Base-by-base conservation (phyloP, 768 basidiomycete genomes). In the Suillus bovinus region DNA sequence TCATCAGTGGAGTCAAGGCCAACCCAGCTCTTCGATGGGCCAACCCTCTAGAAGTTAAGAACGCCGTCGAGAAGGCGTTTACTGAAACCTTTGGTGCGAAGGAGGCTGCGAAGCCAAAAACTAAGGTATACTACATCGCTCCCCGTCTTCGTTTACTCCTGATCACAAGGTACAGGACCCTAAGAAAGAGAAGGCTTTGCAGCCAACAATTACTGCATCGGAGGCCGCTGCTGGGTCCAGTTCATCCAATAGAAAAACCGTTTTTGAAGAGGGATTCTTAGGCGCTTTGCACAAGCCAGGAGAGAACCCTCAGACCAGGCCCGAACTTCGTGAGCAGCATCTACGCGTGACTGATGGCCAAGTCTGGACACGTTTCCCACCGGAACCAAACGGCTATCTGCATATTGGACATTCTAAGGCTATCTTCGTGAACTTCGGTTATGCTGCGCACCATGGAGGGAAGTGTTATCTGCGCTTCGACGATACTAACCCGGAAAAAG, bases 351-450 rank as follows among this genome's bases (percentile, higher is more conserved):
- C 97, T 0, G 84, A 83, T 16, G 93, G 94, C 9, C 79, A 84
- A 56, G 96, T 99, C 5, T 89, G 89, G 79, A 99, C 97, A 13
- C 93, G 97, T 42, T 99, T 99, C 78, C 97, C 97, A 29, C 97
- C 97, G 2, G 97, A 99, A 77, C 97, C 97, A 4, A 99, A 99
- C 72, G 97, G 97, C 14, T 99, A 85, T 77, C 82, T 99, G 44
- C 97, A 94, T 69, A 90, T 94, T 67, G 96, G 96, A 3, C 97
- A 99, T 71, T 98, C 96, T 56, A 99, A 99, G 72, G 96, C 97
- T 3, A 98, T 99, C 70, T 96, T 97, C 69, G 88, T 99, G 64
- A 92, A 96, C 75, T 99, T 99, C 74, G 97, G 97, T n/a, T 99
- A 94, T 72, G 97, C 97, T 38, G 94, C 94, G 16, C 87, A 95